Conservation (phyloP, 2,329 filamentous ascomycete genomes). For the Calonectria leucothoes region DNA sequence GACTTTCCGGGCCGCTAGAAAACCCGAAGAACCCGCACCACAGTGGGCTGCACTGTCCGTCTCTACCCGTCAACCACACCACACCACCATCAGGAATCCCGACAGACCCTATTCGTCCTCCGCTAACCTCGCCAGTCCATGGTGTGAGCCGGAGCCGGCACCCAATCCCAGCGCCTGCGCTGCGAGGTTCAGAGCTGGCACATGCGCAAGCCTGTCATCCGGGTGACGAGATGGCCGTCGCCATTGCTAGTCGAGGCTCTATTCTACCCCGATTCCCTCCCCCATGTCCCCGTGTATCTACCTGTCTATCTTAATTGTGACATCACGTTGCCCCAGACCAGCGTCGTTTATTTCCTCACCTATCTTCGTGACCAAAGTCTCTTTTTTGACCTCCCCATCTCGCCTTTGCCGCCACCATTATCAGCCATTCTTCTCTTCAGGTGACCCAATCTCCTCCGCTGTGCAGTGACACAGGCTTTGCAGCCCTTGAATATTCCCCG, state of each 20-base stretch:
- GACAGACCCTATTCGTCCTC: slow-evolving; percentile 18
- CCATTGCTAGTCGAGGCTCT: slow-evolving; percentile 11
- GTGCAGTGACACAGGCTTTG: neutral
- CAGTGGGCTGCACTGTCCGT: slow-evolving; percentile 12
- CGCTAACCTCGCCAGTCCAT: neutral
- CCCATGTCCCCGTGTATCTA: neutral
- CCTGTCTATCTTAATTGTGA: slow-evolving; percentile 9
- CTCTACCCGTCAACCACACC: slow-evolving; percentile 9
- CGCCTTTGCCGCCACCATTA: neutral
- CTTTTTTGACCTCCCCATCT: neutral
- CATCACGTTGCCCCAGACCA: slow-evolving; percentile 1
- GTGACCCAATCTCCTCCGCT: neutral
- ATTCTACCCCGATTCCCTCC: neutral
- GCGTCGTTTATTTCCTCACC: neutral
- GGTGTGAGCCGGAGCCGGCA: slow-evolving; percentile 8
- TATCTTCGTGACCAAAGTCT: neutral
- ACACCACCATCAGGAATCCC: slow-evolving; percentile 18
- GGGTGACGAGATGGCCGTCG: slow-evolving; percentile 16
- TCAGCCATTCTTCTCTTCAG: neutral
- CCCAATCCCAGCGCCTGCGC: slow-evolving; percentile 16
- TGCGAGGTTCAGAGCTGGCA: slow-evolving; percentile 17
- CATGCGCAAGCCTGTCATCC: slow-evolving; percentile 19
- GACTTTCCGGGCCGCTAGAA: slow-evolving; percentile 38
- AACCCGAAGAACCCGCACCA: slow-evolving; percentile 28
- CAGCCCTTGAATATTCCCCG: neutral